Evolutionary conservation across 2,329 filamentous ascomycete species (phyloP).

Genomic region (Bertia moriformis): DNA sequence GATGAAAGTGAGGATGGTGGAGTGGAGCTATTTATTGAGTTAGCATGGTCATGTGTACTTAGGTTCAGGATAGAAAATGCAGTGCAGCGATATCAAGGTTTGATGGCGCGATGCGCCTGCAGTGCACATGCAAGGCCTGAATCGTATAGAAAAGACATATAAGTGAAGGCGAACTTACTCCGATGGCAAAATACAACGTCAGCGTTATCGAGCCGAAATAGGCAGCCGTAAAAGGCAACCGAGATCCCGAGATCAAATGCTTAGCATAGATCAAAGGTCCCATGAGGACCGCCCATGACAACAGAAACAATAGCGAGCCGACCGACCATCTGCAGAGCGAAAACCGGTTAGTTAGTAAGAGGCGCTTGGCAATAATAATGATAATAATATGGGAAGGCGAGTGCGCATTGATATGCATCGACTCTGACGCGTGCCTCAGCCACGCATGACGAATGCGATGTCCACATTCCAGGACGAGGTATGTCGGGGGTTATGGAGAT

Average conservation of each 20-base stretch:
- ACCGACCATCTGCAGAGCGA: constrained; percentile 83
- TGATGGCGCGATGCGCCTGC: background rate
- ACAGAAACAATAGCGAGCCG: constrained; percentile 77
- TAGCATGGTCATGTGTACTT: constrained; percentile 8
- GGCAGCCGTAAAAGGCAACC: constrained; percentile 80
- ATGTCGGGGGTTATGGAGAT: constrained; percentile 1
- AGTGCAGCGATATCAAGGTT: background rate
- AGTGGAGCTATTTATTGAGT: constrained; percentile 50
- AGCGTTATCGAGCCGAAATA: constrained; percentile 88
- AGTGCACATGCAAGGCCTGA: background rate
- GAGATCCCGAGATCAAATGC: constrained; percentile 70
- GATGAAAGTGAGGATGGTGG: constrained; percentile 70
- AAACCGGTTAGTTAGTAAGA: background rate
- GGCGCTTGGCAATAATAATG: too few relatives aligned
- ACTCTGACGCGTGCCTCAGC: background rate
- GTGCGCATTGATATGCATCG: background rate
- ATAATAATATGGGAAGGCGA: too few relatives aligned
- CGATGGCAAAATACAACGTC: constrained; percentile 82
- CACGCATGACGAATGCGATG: background rate
- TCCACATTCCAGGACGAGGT: constrained; percentile 5
- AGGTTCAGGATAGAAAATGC: too few relatives aligned
- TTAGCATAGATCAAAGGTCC: constrained; percentile 69
- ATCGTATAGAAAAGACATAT: constrained; percentile 1
- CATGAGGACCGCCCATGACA: constrained; percentile 89
- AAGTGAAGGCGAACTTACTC: constrained; percentile 45